Conservation (phyloP, 2,329 filamentous ascomycete genomes). For the Didymella segeticola region DNA sequence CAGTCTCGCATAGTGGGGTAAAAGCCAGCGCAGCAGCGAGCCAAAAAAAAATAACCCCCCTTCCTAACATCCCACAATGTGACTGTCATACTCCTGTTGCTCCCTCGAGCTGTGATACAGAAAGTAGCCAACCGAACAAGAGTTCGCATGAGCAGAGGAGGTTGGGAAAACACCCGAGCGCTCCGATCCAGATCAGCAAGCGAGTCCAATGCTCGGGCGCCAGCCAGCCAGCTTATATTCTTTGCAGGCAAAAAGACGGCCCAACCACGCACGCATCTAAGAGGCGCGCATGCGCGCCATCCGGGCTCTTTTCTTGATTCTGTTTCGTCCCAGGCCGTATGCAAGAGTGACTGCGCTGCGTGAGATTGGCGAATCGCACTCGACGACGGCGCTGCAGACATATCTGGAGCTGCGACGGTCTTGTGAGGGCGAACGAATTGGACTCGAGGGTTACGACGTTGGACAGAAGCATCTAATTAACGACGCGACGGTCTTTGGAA, state of each 20-base stretch:
- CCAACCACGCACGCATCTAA: constrained; percentile 39
- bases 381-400: constrained; percentile 11
- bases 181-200: constrained; percentile 21
- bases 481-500: constrained; percentile 5
- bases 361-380: constrained; percentile 12
- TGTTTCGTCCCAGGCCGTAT: constrained; percentile 14
- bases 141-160: constrained; percentile 17
- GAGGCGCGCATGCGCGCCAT: constrained; percentile 26
- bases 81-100: constrained; percentile 10
- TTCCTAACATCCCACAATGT: constrained; percentile 1
- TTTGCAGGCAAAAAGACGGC: constrained; percentile 27
- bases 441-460: constrained; percentile 2
- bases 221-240: constrained; percentile 30
- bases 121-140: constrained; percentile 6
- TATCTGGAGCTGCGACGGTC: constrained; percentile 4
- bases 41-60: no score
- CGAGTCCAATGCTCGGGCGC: constrained; percentile 33
- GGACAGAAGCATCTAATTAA: constrained; percentile 4
- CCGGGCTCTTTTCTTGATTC: constrained; percentile 7
- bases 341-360: constrained; percentile 17
- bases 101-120: constrained; percentile 1
- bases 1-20: constrained; percentile 13
- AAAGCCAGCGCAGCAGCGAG: constrained; percentile 14
- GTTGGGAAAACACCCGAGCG: constrained; percentile 17
- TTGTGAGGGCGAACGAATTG: constrained; percentile 1